Conservation (phyloP, 1,284 basidiomycete species). For the Malassezia globosa region DNA sequence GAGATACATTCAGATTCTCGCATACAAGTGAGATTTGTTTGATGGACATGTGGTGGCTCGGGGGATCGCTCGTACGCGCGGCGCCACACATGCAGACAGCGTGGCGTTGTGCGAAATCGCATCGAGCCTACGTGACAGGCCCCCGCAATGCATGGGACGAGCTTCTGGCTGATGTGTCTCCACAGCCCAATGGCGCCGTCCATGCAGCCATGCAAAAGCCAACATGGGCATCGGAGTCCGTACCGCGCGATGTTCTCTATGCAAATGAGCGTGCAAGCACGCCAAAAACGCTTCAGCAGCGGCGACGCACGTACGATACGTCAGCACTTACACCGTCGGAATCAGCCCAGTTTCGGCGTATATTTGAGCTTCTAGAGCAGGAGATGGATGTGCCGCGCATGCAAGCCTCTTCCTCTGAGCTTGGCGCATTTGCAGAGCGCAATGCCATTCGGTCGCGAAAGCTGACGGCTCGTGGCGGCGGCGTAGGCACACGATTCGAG, state of each 20-base stretch:
- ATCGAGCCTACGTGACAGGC: no score
- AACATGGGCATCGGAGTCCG: background rate
- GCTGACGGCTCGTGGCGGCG: conserved; percentile 10
- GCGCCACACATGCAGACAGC: no score
- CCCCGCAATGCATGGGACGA: conserved; percentile 15
- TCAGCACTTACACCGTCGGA: conserved; percentile 8
- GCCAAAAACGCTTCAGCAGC: background rate
- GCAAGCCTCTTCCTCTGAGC: background rate
- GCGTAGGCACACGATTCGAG: conserved; percentile 15
- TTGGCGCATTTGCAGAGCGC: conserved; percentile 8
- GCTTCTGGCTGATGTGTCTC: conserved; percentile 6
- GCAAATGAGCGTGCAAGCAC: conserved; percentile 6
- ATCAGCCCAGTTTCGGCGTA: conserved; percentile 14
- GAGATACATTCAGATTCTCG: no score
- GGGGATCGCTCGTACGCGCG: no score
- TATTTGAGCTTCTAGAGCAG: conserved; percentile 12
- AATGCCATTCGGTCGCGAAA: conserved; percentile 1
- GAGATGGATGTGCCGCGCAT: conserved; percentile 6
- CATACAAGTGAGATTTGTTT: no score
- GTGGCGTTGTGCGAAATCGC: no score
- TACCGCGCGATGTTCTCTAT: conserved; percentile 10
- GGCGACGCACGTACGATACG: conserved; percentile 1
- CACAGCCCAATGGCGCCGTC: background rate
- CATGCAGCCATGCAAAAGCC: background rate
- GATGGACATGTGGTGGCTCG: no score